These are phyloP conservation scores for Vigna mungo DNA, from an alignment of 306 rosid species.

Conservation along the genomic window DNA sequence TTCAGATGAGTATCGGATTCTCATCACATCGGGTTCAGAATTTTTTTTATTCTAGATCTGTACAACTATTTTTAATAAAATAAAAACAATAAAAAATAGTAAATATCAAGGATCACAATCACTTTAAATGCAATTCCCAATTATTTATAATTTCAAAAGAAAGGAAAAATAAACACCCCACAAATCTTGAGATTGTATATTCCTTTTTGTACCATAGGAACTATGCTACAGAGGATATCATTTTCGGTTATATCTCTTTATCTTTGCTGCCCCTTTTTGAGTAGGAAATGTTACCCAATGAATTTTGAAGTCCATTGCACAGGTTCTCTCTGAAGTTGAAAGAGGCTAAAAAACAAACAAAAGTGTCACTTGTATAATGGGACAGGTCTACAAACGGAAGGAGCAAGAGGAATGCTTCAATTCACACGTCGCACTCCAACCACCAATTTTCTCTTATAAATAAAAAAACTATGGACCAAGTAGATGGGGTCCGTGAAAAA, in stretches of 20 bases:
- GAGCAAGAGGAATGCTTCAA: neutral
- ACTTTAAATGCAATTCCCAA: neutral
- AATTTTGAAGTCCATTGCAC: constrained; percentile 8
- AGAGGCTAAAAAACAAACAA: constrained; percentile 29
- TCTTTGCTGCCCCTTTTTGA: neutral
- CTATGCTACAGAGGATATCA: neutral
- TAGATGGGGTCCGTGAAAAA: constrained; percentile 20
- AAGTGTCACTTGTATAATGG: constrained; percentile 17
- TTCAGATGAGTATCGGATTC: neutral
- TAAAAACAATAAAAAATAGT: no score
- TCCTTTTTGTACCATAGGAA: neutral
- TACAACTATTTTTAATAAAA: no score
- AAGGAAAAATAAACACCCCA: neutral
- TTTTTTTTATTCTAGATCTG: no score
- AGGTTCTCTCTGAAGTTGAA: neutral
- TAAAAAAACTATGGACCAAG: constrained; percentile 7
- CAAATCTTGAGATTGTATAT: neutral
- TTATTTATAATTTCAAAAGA: neutral
- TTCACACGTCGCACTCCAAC: constrained; percentile 29
- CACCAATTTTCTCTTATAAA: constrained; percentile 23
- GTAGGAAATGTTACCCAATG: constrained; percentile 2
- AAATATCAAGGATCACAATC: neutral
- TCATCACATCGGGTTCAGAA: neutral
- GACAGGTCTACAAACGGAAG: neutral
- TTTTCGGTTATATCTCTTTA: neutral